Evolutionary conservation across 768 basidiomycete species (phyloP), one percentile per base, ranked within the genome.

Genomic region (Phaeotremella fagi): DNA sequence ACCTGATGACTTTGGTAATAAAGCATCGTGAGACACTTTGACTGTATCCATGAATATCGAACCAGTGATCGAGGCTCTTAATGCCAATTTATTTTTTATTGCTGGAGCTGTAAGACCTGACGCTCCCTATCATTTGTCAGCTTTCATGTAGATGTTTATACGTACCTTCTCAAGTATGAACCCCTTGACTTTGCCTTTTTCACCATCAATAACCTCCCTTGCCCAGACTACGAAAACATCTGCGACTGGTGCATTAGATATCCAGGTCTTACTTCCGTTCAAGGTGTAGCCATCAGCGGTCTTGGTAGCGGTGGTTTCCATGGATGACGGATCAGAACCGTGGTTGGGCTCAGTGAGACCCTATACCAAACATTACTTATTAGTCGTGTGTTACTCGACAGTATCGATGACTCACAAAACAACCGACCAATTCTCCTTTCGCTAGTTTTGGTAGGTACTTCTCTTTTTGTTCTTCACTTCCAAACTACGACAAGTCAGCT

Each of bases 261-360:
- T 98, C 94, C 94, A 98, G 0, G 90, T 98, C 79, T 98, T 98
- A 75, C 87, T 87, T 47, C 94, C 94, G 59, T 83, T 87, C 48
- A 98, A 69, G 23, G 87, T 75, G 74, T 85, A 97, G 3, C 90
- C 90, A 12, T 90, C 89, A 49, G 86, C 85, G 5, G 74, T 70
- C 72, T 95, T 89, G 57, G 82, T 83, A 11, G 90, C 94, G 24
- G 81, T 85, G 1, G 94, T 95, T 67, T 92, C 88, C 94, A 98
- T 97, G n/a, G 85, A 84, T n/a, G 85, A 85, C 15, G 92, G 92
- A 65, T 98, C 94, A 1, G 92, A 97, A 22, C 94, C 94, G 68
- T 95, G 90, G 63, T 97, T 90, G 0, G 94, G 89, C 75, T 98
- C 94, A 0, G 94, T 97, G 37, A 97, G 77, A 25, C 92, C 91